These are phyloP conservation scores for Lipomyces yamadae DNA, from an alignment of 805 yeast genomes.

Conservation along the genomic window DNA sequence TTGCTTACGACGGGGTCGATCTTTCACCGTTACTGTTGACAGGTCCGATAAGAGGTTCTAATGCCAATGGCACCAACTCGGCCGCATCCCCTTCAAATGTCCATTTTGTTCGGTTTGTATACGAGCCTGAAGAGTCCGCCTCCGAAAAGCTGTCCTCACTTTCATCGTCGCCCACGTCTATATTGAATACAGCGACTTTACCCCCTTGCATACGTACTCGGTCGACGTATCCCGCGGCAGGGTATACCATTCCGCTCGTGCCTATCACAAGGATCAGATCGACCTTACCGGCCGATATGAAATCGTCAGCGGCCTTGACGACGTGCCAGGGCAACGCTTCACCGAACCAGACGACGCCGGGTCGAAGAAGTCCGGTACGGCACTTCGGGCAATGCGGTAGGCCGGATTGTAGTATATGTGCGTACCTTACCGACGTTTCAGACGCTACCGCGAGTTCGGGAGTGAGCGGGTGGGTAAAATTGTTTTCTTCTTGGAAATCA, in stretches of 20 bases:
- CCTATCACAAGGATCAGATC: constrained; percentile 84
- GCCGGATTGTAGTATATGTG: constrained; percentile 53
- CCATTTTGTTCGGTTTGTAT: constrained; percentile 17
- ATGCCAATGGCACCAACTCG: constrained; percentile 65
- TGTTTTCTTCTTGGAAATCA: constrained; percentile 59
- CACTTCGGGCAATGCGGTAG: constrained; percentile 83
- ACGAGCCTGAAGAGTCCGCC: background rate
- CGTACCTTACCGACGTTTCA: constrained; percentile 45
- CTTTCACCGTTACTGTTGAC: background rate
- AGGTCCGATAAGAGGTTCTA: constrained; percentile 53
- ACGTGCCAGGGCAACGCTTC: constrained; percentile 72
- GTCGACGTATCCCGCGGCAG: constrained; percentile 90
- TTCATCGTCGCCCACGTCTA: constrained; percentile 49
- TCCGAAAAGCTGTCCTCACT: background rate
- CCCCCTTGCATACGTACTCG: constrained; percentile 75
- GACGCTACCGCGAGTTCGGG: constrained; percentile 54
- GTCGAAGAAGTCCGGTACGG: constrained; percentile 67
- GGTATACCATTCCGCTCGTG: constrained; percentile 85
- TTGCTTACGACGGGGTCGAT: background rate
- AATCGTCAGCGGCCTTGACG: constrained; percentile 72
- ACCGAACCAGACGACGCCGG: constrained; percentile 97
- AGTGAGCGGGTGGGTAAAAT: constrained; percentile 64
- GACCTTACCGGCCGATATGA: constrained; percentile 59
- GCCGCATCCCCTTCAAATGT: constrained; percentile 70
- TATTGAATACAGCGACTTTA: constrained; percentile 81